These are phyloP conservation scores for Candida maesae DNA, from an alignment of 805 yeast genomes.

Conservation along the genomic window DNA sequence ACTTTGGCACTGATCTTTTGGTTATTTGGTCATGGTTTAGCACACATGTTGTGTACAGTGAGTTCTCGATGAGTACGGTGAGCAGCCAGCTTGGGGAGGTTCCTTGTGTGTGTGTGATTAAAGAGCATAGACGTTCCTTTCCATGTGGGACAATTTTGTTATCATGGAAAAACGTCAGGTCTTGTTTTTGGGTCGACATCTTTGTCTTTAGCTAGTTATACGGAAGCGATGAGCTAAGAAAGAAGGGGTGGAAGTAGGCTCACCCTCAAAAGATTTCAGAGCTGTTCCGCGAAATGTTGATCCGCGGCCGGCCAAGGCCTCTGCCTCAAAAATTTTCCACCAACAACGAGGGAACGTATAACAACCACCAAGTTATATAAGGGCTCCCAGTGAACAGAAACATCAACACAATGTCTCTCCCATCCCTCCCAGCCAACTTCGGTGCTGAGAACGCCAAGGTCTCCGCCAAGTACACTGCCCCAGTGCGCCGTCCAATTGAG, in stretches of 20 bases:
- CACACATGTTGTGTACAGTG: conserved; percentile 24
- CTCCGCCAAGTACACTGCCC: conserved; percentile 47
- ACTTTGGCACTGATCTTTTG: conserved; percentile 1
- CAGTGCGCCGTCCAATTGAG: conserved; percentile 80
- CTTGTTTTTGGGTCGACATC: conserved; percentile 49
- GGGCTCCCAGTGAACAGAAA: no score
- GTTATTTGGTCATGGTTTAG: conserved; percentile 19
- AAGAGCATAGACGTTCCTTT: conserved; percentile 27
- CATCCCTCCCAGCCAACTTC: conserved; percentile 53
- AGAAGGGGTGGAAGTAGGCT: no score
- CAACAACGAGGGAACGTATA: no score
- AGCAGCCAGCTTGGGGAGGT: conserved; percentile 65
- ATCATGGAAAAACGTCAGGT: conserved; percentile 49
- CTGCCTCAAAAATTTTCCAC: conserved; percentile 4
- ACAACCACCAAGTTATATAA: no score
- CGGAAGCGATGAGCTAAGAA: no score
- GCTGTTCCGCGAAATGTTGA: conserved; percentile 9
- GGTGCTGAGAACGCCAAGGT: conserved; percentile 48
- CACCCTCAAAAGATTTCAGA: background rate
- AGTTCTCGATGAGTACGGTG: conserved; percentile 50
- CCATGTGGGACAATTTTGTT: conserved; percentile 37
- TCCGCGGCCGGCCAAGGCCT: no score
- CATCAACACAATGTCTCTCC: conserved; percentile 35
- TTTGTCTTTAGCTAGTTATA: no score
- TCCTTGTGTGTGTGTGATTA: conserved; percentile 42